Conservation (phyloP, 129 eudicot genomes). For the Solidago caesia region DNA sequence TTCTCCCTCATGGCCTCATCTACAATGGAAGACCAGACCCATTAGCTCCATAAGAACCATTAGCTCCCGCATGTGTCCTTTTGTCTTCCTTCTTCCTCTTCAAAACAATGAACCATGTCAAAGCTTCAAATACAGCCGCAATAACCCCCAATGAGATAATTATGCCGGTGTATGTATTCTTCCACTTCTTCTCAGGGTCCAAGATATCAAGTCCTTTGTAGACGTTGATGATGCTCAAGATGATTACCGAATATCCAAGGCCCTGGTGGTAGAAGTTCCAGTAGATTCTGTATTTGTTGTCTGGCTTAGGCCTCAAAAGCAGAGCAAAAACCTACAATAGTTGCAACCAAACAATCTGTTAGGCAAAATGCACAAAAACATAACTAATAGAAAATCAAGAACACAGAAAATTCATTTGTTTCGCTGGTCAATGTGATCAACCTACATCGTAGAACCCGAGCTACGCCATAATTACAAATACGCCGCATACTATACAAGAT, state of each 20-base stretch:
- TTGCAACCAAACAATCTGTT: neutral
- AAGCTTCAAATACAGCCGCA: conserved; percentile 49
- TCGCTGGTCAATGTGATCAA: no score
- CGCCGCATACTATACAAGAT: neutral
- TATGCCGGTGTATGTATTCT: conserved; percentile 62
- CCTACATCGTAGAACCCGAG: no score
- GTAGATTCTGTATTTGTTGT: conserved; percentile 75
- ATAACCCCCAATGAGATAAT: conserved; percentile 52
- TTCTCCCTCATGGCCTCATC: neutral
- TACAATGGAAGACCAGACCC: conserved; percentile 31
- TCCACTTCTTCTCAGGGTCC: conserved; percentile 85
- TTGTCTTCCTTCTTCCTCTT: conserved; percentile 51
- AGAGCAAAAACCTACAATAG: conserved; percentile 57
- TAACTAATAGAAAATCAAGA: neutral
- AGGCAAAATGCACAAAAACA: neutral
- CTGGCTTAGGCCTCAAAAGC: conserved; percentile 85
- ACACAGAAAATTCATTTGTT: no score
- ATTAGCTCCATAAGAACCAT: conserved; percentile 40
- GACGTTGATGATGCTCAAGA: conserved; percentile 60
- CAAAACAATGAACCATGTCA: conserved; percentile 65
- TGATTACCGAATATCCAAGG: conserved; percentile 57
- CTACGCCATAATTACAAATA: neutral
- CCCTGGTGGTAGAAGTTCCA: conserved; percentile 77
- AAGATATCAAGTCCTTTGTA: conserved; percentile 77
- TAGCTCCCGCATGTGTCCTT: conserved; percentile 39